Conservation (phyloP, 305 asterid species). For the Stenogyne calaminthoides region DNA sequence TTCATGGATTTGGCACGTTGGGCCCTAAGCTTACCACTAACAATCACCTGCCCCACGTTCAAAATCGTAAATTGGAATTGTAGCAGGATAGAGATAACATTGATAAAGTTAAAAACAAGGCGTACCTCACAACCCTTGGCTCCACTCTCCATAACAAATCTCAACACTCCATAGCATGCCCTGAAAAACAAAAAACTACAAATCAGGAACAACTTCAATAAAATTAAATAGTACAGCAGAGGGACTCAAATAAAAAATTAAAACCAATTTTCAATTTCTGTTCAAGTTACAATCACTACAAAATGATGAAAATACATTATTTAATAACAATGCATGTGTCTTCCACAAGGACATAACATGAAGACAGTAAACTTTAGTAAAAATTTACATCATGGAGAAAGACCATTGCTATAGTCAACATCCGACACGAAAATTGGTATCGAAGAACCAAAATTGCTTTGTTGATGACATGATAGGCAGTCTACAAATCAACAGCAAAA, state of each 20-base stretch:
- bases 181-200: constrained; percentile 24
- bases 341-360: not conserved
- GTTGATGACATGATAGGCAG: constrained; percentile 27
- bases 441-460: constrained; percentile 32
- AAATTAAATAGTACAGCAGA: not conserved
- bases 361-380: not conserved
- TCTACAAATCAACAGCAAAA: not conserved
- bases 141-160: constrained; percentile 61
- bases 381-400: not conserved
- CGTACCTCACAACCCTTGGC: constrained; percentile 62
- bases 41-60: constrained; percentile 41
- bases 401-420: constrained; percentile 35
- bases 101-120: not conserved
- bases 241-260: too few relatives aligned
- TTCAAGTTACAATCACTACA: not conserved
- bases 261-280: too few relatives aligned
- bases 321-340: not conserved
- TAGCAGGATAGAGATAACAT: not conserved
- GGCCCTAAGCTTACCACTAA: constrained; percentile 56
- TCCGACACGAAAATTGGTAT: constrained; percentile 38
- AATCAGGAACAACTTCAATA: not conserved
- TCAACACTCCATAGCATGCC: constrained; percentile 57
- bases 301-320: not conserved
- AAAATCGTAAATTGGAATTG: not conserved
- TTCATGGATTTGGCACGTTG: constrained; percentile 58